Evolutionary conservation across 306 rosid species (phyloP).

Genomic region (Cajanus cajan): DNA sequence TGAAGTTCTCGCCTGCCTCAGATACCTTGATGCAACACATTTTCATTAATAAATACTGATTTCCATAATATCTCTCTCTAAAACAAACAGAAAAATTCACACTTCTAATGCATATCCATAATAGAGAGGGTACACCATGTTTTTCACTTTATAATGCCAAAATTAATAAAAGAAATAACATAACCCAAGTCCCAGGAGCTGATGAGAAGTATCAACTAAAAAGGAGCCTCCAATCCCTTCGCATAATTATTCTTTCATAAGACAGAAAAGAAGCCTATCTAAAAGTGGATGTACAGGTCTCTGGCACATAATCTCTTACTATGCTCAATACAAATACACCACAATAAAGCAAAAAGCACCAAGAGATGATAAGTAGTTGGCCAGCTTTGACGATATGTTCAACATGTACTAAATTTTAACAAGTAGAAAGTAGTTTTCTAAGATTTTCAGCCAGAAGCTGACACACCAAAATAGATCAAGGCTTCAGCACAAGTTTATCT

Average conservation of each 20-base stretch:
- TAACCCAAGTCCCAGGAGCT: neutral
- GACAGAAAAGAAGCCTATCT: neutral
- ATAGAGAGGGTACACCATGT: neutral
- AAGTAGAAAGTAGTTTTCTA: neutral
- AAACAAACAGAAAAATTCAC: neutral
- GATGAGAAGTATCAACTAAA: neutral
- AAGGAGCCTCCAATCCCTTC: neutral
- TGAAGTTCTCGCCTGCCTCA: slow-evolving; percentile 93
- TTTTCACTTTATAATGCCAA: neutral
- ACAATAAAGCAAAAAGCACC: neutral
- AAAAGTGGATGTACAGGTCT: neutral
- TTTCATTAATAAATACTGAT: slow-evolving; percentile 20
- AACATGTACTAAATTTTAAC: neutral
- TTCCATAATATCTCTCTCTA: neutral
- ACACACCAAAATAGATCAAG: neutral
- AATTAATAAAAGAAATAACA: neutral
- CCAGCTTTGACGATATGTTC: neutral
- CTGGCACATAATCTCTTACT: neutral
- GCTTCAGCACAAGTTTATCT: neutral
- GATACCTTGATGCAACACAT: slow-evolving; percentile 58
- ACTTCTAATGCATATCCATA: slow-evolving; percentile 6
- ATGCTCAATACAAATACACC: neutral
- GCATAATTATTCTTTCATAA: neutral
- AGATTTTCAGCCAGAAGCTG: neutral
- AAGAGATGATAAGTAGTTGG: neutral